Evolutionary conservation across 2,329 filamentous ascomycete genomes (phyloP), one percentile per base, ranked within the genome.

Genomic region (Fusarium continuum): DNA sequence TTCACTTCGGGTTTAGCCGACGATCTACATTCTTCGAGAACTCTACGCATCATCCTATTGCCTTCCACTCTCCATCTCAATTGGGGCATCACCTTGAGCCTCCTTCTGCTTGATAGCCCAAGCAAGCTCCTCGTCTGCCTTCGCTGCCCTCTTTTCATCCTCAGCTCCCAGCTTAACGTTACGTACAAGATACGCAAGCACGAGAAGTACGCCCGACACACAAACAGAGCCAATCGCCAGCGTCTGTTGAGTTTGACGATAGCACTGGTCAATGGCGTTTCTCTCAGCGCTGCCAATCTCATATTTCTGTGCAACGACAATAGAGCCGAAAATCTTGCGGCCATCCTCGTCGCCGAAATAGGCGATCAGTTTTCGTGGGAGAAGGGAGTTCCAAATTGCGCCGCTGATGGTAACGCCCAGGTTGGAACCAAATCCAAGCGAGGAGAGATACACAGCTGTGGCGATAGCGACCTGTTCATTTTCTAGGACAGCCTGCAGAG

Each of bases 41-140:
- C 28, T 29, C 28, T 29, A 17, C 5, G 13, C n/a, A 10, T 16
- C 19, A 22, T 11, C 6, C 25, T 39, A 53, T 13, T 20, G 28
- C 11, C 53, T 47, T 2, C 54, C 43, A 7, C 36, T 40, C 14
- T 64, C 55, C 3, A 64, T 13, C 4, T 65, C 58, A 2, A 52
- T 1, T 2, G 46, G 39, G 0, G 23, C 25, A 0, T 55, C 31
- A 0, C 35, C 62, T 3, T 65, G 40, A 0, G 20, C 14, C 41
- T 65, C 53, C 14, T 60, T 55, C 2, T 66, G 44, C 29, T 65
- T 65, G 0, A 65, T 51, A 8, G 63, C 63, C 63, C 63, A 65
- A 2, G 63, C 58, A 13, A 65, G 22, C 7, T 65, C 58, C 13
- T 65, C 50, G 19, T 65, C 63, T 14, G 63, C 63, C 26, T 64